Percentiles rank a stretch among this genome's conserved stretches.
Conservation (phyloP, 345 rosid genomes). For the Eucalyptus urophylla region DNA sequence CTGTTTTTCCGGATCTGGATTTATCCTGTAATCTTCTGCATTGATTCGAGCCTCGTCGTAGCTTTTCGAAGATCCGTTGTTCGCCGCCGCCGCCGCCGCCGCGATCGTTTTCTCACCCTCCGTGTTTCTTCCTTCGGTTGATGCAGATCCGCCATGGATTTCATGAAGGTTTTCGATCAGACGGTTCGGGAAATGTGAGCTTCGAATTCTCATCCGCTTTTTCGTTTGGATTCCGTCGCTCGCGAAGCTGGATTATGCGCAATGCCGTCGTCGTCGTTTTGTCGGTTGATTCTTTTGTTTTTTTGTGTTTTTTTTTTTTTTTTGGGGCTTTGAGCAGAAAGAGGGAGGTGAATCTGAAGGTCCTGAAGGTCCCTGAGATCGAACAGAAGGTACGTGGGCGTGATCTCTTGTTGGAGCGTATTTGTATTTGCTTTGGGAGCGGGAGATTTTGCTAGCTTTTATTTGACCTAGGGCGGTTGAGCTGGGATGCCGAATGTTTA, state of each 20-base stretch:
- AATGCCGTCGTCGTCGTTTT: not conserved
- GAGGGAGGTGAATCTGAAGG: slow-evolving; percentile 97
- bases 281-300: not conserved
- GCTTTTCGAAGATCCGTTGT: not conserved
- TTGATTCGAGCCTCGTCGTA: not conserved
- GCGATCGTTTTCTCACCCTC: not conserved
- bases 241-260: not conserved
- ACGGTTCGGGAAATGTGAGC: slow-evolving; percentile 96
- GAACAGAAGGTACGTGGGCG: slow-evolving; percentile 68
- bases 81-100: too few relatives aligned
- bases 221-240: not conserved
- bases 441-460: not conserved
- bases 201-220: not conserved
- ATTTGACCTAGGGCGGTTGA: not conserved
- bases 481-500: not conserved
- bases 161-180: slow-evolving; percentile 97
- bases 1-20: not conserved
- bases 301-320: not conserved
- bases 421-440: not conserved
- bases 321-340: slow-evolving; percentile 32
- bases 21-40: not conserved
- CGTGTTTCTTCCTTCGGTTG: not conserved
- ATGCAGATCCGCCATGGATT: slow-evolving; percentile 67
- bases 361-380: slow-evolving; percentile 91
- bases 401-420: not conserved